These are phyloP conservation scores for Rhodamnia rubescens DNA, from an alignment of 345 rosid species.

Conservation along the genomic window DNA sequence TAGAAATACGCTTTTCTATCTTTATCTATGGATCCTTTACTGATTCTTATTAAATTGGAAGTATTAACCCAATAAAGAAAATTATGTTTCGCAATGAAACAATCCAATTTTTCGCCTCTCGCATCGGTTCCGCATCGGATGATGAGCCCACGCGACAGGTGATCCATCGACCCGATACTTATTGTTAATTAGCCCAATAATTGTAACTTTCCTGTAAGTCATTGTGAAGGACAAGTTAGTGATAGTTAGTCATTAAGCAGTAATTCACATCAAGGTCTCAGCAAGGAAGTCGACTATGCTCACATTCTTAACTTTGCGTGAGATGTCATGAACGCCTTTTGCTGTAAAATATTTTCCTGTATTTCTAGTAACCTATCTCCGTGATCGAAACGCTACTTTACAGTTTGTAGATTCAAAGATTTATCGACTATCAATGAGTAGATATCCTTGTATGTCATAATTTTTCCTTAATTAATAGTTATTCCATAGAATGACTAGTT, in stretches of 20 bases:
- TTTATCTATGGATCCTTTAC: too few species aligned
- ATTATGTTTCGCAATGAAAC: too few species aligned
- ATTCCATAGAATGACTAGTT: background rate
- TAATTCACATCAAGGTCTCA: background rate
- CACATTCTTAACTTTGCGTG: background rate
- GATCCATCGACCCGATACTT: too few species aligned
- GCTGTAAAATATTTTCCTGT: background rate
- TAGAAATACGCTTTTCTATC: too few species aligned
- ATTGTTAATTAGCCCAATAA: background rate
- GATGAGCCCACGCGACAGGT: too few species aligned
- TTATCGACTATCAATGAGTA: background rate
- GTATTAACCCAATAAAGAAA: too few species aligned
- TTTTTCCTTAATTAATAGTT: background rate
- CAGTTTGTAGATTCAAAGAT: background rate
- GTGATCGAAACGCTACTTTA: background rate
- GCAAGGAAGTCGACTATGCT: background rate
- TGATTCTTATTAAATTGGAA: too few species aligned
- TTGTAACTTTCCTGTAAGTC: background rate
- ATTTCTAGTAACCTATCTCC: background rate
- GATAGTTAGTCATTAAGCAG: background rate
- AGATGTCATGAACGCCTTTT: background rate
- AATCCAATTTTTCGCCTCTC: too few species aligned
- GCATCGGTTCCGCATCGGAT: too few species aligned
- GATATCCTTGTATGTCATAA: background rate
- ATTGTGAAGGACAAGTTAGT: background rate